A percentile compares a stretch with the other conserved stretches of the same genome.
Conservation (phyloP, 177 flowering plant species). For the Vitis hybrid region DNA sequence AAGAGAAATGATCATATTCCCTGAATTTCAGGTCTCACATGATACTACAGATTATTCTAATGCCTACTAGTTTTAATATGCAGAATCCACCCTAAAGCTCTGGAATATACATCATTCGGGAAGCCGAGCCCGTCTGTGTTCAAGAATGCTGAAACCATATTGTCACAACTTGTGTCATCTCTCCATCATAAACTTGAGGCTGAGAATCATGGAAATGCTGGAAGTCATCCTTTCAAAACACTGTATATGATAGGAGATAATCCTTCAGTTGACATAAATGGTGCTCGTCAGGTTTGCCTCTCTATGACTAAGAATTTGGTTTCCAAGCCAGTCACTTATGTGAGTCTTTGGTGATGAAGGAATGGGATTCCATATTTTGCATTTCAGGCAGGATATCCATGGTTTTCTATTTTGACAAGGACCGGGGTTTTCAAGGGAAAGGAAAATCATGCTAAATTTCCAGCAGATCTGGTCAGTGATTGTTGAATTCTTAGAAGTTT, state of each 20-base stretch:
- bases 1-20: background rate
- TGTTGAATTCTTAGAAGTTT: background rate
- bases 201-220: slow-evolving; percentile 14
- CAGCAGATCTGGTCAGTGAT: slow-evolving; percentile 69
- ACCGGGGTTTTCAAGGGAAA: slow-evolving; percentile 73
- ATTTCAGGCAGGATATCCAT: slow-evolving; percentile 70
- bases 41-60: background rate
- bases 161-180: slow-evolving; percentile 33
- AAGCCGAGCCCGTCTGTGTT: slow-evolving; percentile 81
- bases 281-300: slow-evolving; percentile 61
- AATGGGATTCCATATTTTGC: background rate
- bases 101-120: slow-evolving; percentile 70
- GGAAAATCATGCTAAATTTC: slow-evolving; percentile 52
- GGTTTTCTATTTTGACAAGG: slow-evolving; percentile 81
- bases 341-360: background rate
- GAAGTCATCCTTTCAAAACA: slow-evolving; percentile 37
- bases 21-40: background rate
- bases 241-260: slow-evolving; percentile 79
- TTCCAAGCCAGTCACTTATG: too few species aligned
- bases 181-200: background rate
- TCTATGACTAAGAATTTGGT: background rate
- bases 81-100: slow-evolving; percentile 55
- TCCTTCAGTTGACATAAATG: slow-evolving; percentile 69
- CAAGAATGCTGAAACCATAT: slow-evolving; percentile 60
- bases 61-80: slow-evolving; percentile 19